Percentiles rank a stretch among this genome's conserved stretches.
phyloP scores from a whole-genome alignment of 2,329 filamentous ascomycete species.

The Capronia coronata region DNA sequence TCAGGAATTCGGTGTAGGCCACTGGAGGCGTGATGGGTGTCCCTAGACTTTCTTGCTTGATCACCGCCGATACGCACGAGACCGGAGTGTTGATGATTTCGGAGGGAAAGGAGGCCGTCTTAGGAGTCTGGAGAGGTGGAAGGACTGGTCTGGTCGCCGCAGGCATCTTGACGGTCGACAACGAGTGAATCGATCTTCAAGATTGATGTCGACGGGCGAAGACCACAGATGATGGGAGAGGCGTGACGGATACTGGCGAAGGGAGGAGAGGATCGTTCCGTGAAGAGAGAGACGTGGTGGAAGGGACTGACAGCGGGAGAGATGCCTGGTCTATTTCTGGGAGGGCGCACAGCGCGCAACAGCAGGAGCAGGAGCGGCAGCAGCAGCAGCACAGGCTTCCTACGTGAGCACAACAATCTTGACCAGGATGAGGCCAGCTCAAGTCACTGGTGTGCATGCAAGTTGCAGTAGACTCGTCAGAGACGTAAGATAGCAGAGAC shows the following conservation, averaged over 20 bases:
- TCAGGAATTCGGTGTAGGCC: conserved; percentile 90
- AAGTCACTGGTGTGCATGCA: conserved; percentile 19
- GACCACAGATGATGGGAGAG: conserved; percentile 8
- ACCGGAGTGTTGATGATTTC: conserved; percentile 48
- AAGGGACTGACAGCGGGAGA: conserved; percentile 12
- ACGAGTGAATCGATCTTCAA: conserved; percentile 26
- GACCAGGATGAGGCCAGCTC: conserved; percentile 27
- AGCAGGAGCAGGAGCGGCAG: conserved; percentile 14
- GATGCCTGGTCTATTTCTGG: conserved; percentile 27
- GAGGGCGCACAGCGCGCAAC: conserved; percentile 13
- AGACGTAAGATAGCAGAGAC: conserved; percentile 7
- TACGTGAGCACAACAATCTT: conserved; percentile 16
- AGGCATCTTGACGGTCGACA: conserved; percentile 28
- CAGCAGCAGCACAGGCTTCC: conserved; percentile 12
- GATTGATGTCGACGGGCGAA: conserved; percentile 9
- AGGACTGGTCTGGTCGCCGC: conserved; percentile 35
- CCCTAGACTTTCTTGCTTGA: conserved; percentile 66
- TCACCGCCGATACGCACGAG: conserved; percentile 48
- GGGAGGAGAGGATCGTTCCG: conserved; percentile 21
- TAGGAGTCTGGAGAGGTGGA: conserved; percentile 41
- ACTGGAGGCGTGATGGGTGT: conserved; percentile 86
- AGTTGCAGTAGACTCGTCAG: conserved; percentile 18
- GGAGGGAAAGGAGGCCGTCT: conserved; percentile 43
- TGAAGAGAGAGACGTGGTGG: conserved; percentile 14
- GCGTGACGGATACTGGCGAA: conserved; percentile 21